Conservation (phyloP, 2,329 filamentous ascomycete genomes). For the Plenodomus lindquistii region DNA sequence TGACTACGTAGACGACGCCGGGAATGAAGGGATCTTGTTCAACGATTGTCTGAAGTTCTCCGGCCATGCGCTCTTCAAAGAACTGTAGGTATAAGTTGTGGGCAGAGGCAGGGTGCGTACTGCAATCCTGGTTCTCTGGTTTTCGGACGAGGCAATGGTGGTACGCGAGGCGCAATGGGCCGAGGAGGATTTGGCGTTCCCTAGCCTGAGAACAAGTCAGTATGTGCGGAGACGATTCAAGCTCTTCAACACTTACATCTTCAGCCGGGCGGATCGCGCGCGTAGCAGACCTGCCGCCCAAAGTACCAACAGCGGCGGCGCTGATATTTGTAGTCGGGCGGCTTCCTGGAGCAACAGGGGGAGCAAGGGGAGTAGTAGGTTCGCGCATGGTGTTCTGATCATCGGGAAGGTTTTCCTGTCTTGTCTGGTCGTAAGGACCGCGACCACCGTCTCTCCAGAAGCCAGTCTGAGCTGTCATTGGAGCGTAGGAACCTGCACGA, state of each 20-base stretch:
- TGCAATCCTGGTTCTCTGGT: background rate
- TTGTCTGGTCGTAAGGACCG: slow-evolving; percentile 4
- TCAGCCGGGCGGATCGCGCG: background rate
- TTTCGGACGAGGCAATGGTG: background rate
- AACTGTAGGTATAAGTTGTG: slow-evolving; percentile 2
- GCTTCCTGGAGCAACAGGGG: too few species aligned
- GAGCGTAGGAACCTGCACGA: background rate
- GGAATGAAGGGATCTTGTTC: slow-evolving; percentile 12
- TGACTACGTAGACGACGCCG: slow-evolving; percentile 13
- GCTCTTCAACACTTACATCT: background rate
- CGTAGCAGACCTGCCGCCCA: background rate
- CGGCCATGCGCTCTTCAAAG: slow-evolving; percentile 13
- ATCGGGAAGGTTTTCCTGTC: background rate
- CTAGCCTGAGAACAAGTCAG: slow-evolving; percentile 7
- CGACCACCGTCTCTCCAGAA: slow-evolving; percentile 5
- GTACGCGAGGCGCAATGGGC: slow-evolving; percentile 12
- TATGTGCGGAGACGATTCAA: background rate
- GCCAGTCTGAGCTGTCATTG: background rate
- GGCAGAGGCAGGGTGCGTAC: background rate
- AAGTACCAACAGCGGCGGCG: background rate
- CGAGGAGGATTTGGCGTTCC: slow-evolving; percentile 13
- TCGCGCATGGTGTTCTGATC: background rate
- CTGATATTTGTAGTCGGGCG: background rate
- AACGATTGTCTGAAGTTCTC: slow-evolving; percentile 3
- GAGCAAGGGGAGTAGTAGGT: background rate